Conservation (phyloP, 2,329 filamentous ascomycete species). For the Xylariaceae sp. region DNA sequence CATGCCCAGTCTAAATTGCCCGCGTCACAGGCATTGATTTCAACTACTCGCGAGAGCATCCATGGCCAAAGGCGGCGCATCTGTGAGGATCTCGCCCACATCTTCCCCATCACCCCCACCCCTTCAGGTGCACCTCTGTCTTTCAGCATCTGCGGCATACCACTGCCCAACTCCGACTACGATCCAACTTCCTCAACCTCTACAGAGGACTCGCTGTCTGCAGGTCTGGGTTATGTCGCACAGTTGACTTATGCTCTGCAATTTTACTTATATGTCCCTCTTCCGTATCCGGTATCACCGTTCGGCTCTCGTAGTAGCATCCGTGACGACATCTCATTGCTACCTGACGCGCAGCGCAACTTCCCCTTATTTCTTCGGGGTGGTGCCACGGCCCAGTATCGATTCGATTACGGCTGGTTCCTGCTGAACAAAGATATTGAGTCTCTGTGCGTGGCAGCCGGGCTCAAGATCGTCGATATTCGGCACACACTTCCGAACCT, state of each 20-base stretch:
- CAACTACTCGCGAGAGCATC: constrained; percentile 68
- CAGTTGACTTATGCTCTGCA: constrained; percentile 78
- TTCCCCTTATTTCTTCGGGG: constrained; percentile 80
- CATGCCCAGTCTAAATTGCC: constrained; percentile 66
- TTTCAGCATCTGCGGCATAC: constrained; percentile 82
- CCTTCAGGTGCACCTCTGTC: constrained; percentile 66
- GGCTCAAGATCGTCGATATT: constrained; percentile 84
- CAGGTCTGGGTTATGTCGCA: constrained; percentile 81
- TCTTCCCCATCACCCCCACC: constrained; percentile 80
- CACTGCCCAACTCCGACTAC: constrained; percentile 81
- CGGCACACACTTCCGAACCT: constrained; percentile 92
- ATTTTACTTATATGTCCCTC: constrained; percentile 77
- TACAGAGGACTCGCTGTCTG: constrained; percentile 76
- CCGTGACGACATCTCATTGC: constrained; percentile 65
- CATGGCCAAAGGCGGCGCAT: constrained; percentile 87
- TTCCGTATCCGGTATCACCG: constrained; percentile 80
- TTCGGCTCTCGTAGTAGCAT: constrained; percentile 75
- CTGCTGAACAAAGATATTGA: constrained; percentile 97
- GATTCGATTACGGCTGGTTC: constrained; percentile 96
- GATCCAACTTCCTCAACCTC: constrained; percentile 55
- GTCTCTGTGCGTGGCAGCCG: constrained; percentile 66
- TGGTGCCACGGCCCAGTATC: constrained; percentile 75
- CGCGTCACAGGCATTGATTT: constrained; percentile 61
- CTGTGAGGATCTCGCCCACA: constrained; percentile 78
- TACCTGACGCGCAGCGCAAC: constrained; percentile 59